These are phyloP conservation scores for Hanseniaspora gamundiae DNA, from an alignment of 1,139 yeast species.

Conservation along the genomic window DNA sequence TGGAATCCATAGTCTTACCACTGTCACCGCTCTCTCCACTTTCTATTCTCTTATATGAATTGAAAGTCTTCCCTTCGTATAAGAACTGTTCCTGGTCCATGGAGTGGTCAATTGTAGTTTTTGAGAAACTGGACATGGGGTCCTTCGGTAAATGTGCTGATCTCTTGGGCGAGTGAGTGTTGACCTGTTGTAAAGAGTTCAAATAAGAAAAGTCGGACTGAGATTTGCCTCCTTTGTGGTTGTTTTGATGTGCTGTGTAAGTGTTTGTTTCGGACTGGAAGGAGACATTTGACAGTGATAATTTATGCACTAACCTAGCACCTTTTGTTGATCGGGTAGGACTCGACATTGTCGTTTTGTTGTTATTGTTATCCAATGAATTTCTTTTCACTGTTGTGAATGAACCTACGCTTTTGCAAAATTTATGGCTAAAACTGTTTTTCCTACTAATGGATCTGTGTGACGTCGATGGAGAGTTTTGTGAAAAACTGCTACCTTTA, in stretches of 20 bases:
- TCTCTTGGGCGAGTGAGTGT: constrained; percentile 19
- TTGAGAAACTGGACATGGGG: constrained; percentile 3
- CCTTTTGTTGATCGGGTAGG: constrained; percentile 19
- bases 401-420: not conserved
- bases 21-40: constrained; percentile 4
- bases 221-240: constrained; percentile 17
- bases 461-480: constrained; percentile 1
- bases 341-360: constrained; percentile 17
- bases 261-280: constrained; percentile 11
- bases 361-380: constrained; percentile 7
- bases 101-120: no score
- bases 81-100: not conserved
- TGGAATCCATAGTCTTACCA: constrained; percentile 6
- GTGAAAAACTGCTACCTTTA: not conserved
- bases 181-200: constrained; percentile 16
- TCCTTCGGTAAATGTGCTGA: constrained; percentile 7
- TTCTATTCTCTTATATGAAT: not conserved
- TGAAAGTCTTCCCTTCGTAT: constrained; percentile 1
- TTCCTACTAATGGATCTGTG: not conserved
- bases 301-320: constrained; percentile 19
- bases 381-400: not conserved
- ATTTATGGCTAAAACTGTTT: not conserved
- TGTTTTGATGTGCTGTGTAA: constrained; percentile 7
- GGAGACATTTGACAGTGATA: constrained; percentile 22
- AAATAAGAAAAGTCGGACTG: constrained; percentile 21